Percentiles rank a stretch among this genome's conserved stretches.
Conservation (phyloP, 176 grass and related monocot genomes). For the Olyra latifolia region DNA sequence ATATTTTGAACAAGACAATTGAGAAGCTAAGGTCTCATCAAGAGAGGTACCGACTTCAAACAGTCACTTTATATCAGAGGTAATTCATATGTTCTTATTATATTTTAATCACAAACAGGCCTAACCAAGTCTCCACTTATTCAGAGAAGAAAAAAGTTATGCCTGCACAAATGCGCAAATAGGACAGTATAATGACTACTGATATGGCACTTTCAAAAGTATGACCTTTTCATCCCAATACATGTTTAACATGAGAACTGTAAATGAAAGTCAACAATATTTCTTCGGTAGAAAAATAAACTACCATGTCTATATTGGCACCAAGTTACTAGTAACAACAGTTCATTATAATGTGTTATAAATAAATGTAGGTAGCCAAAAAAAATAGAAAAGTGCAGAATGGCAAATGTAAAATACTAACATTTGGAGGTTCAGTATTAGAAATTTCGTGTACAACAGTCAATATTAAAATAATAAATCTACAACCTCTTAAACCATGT, state of each 20-base stretch:
- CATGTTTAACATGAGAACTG: slow-evolving; percentile 4
- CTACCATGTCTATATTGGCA: neutral
- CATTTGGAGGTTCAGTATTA: neutral
- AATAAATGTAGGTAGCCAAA: neutral
- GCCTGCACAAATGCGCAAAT: neutral
- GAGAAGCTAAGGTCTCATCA: slow-evolving; percentile 9
- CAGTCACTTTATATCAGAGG: slow-evolving; percentile 9
- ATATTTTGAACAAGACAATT: slow-evolving; percentile 4
- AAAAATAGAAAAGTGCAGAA: neutral
- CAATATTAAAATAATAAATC: neutral
- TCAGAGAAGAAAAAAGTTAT: neutral
- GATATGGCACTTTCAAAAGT: neutral
- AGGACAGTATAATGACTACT: neutral
- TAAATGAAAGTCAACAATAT: neutral
- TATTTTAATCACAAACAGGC: neutral
- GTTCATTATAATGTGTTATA: neutral
- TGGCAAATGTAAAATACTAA: neutral
- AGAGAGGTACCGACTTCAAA: neutral
- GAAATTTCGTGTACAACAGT: neutral
- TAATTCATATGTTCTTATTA: neutral
- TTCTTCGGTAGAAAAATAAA: neutral
- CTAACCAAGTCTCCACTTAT: neutral
- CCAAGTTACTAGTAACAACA: neutral
- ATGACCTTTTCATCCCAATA: neutral
- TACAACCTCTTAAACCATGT: neutral